phyloP scores from a whole-genome alignment of 2,329 filamentous ascomycete species.

The Penicillium sp. region DNA sequence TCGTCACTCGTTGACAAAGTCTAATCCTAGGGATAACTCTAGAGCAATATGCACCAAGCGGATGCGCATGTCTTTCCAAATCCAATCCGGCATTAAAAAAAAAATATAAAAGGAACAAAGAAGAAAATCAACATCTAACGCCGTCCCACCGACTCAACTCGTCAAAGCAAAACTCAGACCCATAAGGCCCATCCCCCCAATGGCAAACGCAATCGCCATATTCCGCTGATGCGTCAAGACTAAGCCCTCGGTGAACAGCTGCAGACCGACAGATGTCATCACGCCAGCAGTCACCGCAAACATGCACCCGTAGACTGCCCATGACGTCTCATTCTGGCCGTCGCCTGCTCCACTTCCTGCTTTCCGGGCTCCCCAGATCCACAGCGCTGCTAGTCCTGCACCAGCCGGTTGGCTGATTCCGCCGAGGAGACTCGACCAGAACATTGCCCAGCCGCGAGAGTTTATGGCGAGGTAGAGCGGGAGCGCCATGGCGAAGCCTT shows the following conservation, averaged over 20 bases:
- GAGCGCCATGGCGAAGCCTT: slow-evolving; percentile 92
- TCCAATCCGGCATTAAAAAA: neutral
- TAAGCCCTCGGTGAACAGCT: slow-evolving; percentile 85
- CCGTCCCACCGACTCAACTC: slow-evolving; percentile 45
- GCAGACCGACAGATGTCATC: slow-evolving; percentile 91
- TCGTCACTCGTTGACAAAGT: slow-evolving; percentile 22
- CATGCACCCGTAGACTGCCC: slow-evolving; percentile 64
- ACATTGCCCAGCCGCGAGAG: slow-evolving; percentile 79
- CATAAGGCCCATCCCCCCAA: slow-evolving; percentile 77
- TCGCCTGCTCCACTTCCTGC: slow-evolving; percentile 41
- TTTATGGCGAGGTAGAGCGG: slow-evolving; percentile 90
- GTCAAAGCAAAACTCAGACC: slow-evolving; percentile 85
- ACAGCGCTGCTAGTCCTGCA: slow-evolving; percentile 80
- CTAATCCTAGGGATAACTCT: slow-evolving; percentile 6
- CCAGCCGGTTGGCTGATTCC: slow-evolving; percentile 87
- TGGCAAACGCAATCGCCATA: slow-evolving; percentile 44
- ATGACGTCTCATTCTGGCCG: slow-evolving; percentile 48
- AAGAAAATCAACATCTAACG: slow-evolving; percentile 14
- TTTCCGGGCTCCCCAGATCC: slow-evolving; percentile 75
- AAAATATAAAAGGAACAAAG: slow-evolving; percentile 2
- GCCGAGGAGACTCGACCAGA: slow-evolving; percentile 81
- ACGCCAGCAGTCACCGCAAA: slow-evolving; percentile 92
- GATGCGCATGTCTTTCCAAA: neutral
- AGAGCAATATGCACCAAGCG: neutral
- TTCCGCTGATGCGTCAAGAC: slow-evolving; percentile 65